phyloP scores from a whole-genome alignment of 306 rosid species.

The Pyrus communis region DNA sequence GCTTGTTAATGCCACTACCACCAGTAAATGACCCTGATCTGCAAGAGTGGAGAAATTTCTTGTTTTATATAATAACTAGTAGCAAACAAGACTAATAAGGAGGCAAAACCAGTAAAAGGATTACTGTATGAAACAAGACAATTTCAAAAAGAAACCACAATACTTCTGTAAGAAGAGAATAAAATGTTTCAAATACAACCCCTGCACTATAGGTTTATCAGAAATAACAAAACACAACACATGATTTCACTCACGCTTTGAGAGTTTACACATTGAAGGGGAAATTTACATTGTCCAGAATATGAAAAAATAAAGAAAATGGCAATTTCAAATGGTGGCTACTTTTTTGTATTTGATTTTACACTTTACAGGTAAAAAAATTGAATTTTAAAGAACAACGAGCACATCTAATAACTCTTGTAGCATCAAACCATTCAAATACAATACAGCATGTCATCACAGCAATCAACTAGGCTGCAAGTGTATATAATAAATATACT shows the following conservation, averaged over 20 bases:
- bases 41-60: constrained; percentile 22
- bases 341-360: neutral
- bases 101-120: neutral
- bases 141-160: neutral
- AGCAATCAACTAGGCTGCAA: neutral
- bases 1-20: constrained; percentile 36
- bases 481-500: neutral
- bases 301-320: neutral
- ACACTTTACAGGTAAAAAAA: neutral
- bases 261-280: neutral
- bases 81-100: neutral
- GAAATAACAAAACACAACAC: neutral
- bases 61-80: neutral
- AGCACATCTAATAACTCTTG: neutral
- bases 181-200: neutral
- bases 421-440: neutral
- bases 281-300: neutral
- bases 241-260: neutral
- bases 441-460: neutral
- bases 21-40: constrained; percentile 52
- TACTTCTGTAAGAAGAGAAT: neutral
- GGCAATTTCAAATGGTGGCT: neutral
- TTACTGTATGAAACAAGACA: neutral
- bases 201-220: neutral
- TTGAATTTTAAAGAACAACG: neutral